These are phyloP conservation scores for Ochromonas danica DNA, from an alignment of 108 stramenopile genomes.

Conservation along the genomic window DNA sequence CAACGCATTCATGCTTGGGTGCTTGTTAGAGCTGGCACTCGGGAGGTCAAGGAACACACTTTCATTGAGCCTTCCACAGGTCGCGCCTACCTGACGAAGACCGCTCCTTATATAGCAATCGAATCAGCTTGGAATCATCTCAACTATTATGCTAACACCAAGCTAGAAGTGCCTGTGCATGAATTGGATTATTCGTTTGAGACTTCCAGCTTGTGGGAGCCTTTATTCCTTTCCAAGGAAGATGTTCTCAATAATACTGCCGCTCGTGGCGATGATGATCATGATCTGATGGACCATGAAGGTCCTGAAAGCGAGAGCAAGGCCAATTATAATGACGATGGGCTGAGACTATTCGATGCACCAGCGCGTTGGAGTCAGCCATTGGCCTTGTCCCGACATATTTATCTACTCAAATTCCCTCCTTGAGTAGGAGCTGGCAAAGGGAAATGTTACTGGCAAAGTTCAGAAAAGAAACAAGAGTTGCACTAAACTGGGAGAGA, in stretches of 20 bases:
- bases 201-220: background rate
- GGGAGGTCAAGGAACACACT: constrained; percentile 45
- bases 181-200: background rate
- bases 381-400: constrained; percentile 44
- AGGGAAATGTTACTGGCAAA: constrained; percentile 7
- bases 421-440: too few relatives aligned
- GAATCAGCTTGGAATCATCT: constrained; percentile 66
- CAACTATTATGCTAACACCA: constrained; percentile 71
- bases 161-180: background rate
- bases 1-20: constrained; percentile 69
- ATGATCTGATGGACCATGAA: background rate
- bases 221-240: background rate
- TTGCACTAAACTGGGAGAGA: constrained; percentile 54
- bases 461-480: too few relatives aligned
- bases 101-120: constrained; percentile 58
- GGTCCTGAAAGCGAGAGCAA: background rate
- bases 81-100: constrained; percentile 45
- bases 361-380: constrained; percentile 59
- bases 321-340: background rate
- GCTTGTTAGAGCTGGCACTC: constrained; percentile 61
- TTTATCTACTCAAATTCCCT: constrained; percentile 52
- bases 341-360: constrained; percentile 44
- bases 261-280: too few relatives aligned
- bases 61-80: constrained; percentile 75
- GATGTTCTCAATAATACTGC: too few relatives aligned